Conservation (phyloP, 2,329 filamentous ascomycete species). For the Purpureocillium takamizusanense region DNA sequence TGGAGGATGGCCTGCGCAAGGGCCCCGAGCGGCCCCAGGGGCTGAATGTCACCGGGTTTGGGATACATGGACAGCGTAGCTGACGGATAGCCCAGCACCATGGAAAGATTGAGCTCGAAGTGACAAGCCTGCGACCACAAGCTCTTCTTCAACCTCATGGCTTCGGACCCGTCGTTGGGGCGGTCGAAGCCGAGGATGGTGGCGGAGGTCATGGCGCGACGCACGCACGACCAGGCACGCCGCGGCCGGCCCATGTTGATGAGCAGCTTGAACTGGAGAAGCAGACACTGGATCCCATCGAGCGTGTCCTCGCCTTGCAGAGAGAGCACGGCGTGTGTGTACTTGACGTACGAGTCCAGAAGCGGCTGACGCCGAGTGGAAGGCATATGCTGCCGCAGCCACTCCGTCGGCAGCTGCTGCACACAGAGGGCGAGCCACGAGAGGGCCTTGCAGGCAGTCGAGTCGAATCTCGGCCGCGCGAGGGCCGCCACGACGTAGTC, state of each 20-base stretch:
- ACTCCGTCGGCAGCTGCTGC: constrained; percentile 24
- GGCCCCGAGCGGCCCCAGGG: background rate
- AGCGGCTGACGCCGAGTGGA: constrained; percentile 26
- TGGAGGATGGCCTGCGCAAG: background rate
- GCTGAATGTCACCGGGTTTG: constrained; percentile 13
- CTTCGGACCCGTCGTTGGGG: constrained; percentile 10
- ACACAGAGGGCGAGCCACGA: constrained; percentile 33
- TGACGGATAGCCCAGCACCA: constrained; percentile 44
- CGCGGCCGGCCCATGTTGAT: constrained; percentile 46
- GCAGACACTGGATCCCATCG: constrained; percentile 42
- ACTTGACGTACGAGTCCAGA: constrained; percentile 29
- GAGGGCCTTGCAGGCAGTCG: constrained; percentile 25
- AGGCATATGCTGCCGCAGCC: constrained; percentile 16
- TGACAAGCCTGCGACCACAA: constrained; percentile 30
- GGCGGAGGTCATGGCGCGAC: constrained; percentile 40
- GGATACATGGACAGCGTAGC: constrained; percentile 6
- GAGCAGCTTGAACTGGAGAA: constrained; percentile 41
- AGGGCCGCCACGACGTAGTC: constrained; percentile 26
- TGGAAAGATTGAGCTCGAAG: constrained; percentile 38
- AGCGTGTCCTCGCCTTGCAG: constrained; percentile 39
- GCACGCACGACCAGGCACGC: constrained; percentile 41
- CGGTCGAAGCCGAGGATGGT: constrained; percentile 40
- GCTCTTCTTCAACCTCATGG: constrained; percentile 19
- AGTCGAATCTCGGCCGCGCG: constrained; percentile 20
- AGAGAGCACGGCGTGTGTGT: constrained; percentile 35